Conservation (phyloP, 2,329 filamentous ascomycete genomes). For the Byssochlamys sp. region DNA sequence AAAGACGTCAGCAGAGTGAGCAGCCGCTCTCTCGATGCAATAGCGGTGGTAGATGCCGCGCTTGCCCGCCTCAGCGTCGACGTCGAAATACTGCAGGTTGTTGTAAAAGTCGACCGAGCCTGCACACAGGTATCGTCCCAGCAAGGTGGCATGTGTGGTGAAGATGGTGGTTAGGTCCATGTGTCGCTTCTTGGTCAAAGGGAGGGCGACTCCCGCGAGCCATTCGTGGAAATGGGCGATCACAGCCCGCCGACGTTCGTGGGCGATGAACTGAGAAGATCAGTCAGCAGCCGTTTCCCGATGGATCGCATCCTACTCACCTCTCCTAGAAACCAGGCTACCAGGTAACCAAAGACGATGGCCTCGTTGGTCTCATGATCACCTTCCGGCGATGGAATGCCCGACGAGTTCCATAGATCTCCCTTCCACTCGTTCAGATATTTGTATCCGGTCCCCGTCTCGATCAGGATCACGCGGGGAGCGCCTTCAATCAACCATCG, state of each 20-base stretch:
- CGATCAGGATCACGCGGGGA: slow-evolving; percentile 83
- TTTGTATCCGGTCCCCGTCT: slow-evolving; percentile 84
- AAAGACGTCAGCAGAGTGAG: slow-evolving; percentile 90
- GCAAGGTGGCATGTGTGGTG: slow-evolving; percentile 90
- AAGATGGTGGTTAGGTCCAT: slow-evolving; percentile 98
- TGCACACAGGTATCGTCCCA: slow-evolving; percentile 91
- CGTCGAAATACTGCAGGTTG: slow-evolving; percentile 92
- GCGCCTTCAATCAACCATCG: slow-evolving; percentile 97
- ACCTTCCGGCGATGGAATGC: slow-evolving; percentile 82
- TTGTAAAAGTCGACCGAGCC: slow-evolving; percentile 99
- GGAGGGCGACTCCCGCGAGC: slow-evolving; percentile 87
- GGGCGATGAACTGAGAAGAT: slow-evolving; percentile 66
- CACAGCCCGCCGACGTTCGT: slow-evolving; percentile 83
- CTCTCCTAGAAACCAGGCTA: slow-evolving; percentile 97
- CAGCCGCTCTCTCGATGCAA: slow-evolving; percentile 89
- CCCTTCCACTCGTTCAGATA: slow-evolving; percentile 94
- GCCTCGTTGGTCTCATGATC: slow-evolving; percentile 96
- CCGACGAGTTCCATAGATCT: slow-evolving; percentile 84
- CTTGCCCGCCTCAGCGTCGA: slow-evolving; percentile 92
- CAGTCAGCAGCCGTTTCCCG: slow-evolving; percentile 5
- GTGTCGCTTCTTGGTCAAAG: slow-evolving; percentile 81
- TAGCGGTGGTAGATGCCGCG: slow-evolving; percentile 97
- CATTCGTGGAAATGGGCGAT: slow-evolving; percentile 99
- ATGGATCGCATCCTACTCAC: slow-evolving; percentile 41
- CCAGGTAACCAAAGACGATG: slow-evolving; percentile 92